Evolutionary conservation across 768 basidiomycete species (phyloP).

Genomic region (Candolleomyces aberdarensis): DNA sequence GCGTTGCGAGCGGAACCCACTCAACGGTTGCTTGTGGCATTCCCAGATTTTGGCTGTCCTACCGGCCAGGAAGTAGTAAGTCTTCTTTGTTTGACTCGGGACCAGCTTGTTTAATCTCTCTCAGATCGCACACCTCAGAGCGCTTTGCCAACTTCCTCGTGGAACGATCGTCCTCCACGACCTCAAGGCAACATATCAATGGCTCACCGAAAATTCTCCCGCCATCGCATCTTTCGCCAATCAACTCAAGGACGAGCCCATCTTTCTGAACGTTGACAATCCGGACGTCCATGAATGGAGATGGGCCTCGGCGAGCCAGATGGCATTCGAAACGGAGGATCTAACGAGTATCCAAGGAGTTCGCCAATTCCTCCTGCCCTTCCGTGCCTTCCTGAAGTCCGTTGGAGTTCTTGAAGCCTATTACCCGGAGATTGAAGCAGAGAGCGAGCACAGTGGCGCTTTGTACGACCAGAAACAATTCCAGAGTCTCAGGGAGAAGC

Average conservation of each 20-base stretch:
- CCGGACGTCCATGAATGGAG: conserved; percentile 2
- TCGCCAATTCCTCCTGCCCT: conserved; percentile 5
- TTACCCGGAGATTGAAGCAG: background rate
- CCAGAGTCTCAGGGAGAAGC: conserved; percentile 1
- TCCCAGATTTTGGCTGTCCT: conserved; percentile 17
- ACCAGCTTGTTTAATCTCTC: conserved; percentile 11
- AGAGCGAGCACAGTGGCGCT: background rate
- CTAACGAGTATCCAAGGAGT: conserved; percentile 6
- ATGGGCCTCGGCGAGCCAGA: conserved; percentile 2
- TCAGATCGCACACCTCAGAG: conserved; percentile 13
- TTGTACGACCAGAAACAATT: background rate
- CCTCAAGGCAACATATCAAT: conserved; percentile 20
- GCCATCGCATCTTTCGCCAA: background rate
- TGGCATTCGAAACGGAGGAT: conserved; percentile 10
- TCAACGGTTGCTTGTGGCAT: conserved; percentile 10
- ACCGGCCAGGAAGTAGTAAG: conserved; percentile 19
- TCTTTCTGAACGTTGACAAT: conserved; percentile 13
- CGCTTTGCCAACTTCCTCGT: conserved; percentile 12
- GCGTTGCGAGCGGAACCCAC: conserved; percentile 13
- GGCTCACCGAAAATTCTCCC: conserved; percentile 14
- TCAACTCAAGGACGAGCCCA: background rate
- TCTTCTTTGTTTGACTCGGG: conserved; percentile 2
- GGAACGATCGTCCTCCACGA: conserved; percentile 11
- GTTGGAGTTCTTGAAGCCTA: conserved; percentile 10
- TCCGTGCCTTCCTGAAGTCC: conserved; percentile 1